Percentiles rank a stretch among this genome's conserved stretches.
phyloP scores from a whole-genome alignment of 2,329 filamentous ascomycete genomes.

The Stenocarpella maydis region DNA sequence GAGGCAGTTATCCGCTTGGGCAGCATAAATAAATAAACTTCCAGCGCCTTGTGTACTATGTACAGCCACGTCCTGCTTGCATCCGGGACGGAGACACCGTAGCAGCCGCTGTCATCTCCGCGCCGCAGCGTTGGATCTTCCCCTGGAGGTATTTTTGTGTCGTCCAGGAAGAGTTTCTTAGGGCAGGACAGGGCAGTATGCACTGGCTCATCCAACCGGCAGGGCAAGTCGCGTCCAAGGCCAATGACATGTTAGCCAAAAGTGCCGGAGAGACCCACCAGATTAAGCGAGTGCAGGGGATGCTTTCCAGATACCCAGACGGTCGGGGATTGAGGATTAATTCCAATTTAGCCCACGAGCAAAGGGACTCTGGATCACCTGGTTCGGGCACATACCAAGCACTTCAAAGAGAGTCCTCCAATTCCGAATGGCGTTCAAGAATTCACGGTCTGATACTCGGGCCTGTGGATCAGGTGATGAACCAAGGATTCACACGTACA shows the following conservation, averaged over 20 bases:
- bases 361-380: too few species aligned
- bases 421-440: background rate
- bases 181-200: background rate
- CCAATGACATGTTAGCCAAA: conserved; percentile 24
- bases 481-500: background rate
- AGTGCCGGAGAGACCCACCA: conserved; percentile 19
- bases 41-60: background rate
- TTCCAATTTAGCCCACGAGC: too few species aligned
- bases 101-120: background rate
- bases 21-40: conserved; percentile 4
- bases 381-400: too few species aligned
- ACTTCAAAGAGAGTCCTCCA: background rate
- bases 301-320: conserved; percentile 6
- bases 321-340: conserved; percentile 12
- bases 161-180: background rate
- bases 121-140: background rate
- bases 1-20: conserved; percentile 8
- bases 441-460: background rate
- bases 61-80: background rate
- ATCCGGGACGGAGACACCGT: background rate
- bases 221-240: conserved; percentile 13
- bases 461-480: background rate
- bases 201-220: background rate
- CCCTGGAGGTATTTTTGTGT: conserved; percentile 3
- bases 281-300: conserved; percentile 19